A percentile compares a stretch with the other conserved stretches of the same genome.
Conservation (phyloP, 495 filamentous ascomycete species). For the Daldinia vernicosa region DNA sequence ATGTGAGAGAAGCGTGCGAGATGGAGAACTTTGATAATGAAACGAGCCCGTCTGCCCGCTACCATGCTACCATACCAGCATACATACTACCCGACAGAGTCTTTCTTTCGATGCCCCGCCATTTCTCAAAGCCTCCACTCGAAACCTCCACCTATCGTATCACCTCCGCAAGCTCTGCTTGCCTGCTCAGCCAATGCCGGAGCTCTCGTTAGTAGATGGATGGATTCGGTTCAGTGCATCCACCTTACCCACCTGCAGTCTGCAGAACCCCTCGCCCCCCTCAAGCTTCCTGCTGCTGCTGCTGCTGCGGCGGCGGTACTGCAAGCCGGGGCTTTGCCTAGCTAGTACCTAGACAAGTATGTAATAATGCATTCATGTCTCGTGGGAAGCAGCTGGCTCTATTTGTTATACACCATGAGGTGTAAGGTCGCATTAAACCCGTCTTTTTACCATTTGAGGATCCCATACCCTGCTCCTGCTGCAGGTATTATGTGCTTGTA, state of each 20-base stretch:
- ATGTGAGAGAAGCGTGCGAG: slow-evolving; percentile 29
- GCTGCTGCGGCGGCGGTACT: slow-evolving; percentile 9
- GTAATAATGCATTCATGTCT: slow-evolving; percentile 27
- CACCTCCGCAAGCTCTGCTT: slow-evolving; percentile 32
- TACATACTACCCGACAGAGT: slow-evolving; percentile 38
- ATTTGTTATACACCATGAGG: slow-evolving; percentile 21
- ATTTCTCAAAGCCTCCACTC: slow-evolving; percentile 32
- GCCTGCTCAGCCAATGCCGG: slow-evolving; percentile 33
- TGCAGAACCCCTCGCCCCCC: slow-evolving; percentile 41
- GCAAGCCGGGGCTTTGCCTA: slow-evolving; percentile 17
- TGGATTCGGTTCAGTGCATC: slow-evolving; percentile 30
- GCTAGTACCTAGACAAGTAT: slow-evolving; percentile 9
- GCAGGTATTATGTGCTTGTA: slow-evolving; percentile 32
- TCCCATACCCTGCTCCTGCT: slow-evolving; percentile 21
- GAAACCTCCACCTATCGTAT: slow-evolving; percentile 35
- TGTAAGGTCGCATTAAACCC: slow-evolving; percentile 29
- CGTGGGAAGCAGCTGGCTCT: slow-evolving; percentile 29
- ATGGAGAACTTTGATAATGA: slow-evolving; percentile 35
- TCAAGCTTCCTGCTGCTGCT: slow-evolving; percentile 35
- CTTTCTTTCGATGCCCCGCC: slow-evolving; percentile 33
- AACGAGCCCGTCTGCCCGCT: slow-evolving; percentile 12
- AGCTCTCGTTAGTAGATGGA: slow-evolving; percentile 31
- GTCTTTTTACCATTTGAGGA: slow-evolving; percentile 17
- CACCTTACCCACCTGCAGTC: slow-evolving; percentile 47
- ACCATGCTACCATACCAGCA: slow-evolving; percentile 13